Percentiles rank a stretch among this genome's conserved stretches.
Conservation (phyloP, 768 basidiomycete species). For the Suillus hirtellus region DNA sequence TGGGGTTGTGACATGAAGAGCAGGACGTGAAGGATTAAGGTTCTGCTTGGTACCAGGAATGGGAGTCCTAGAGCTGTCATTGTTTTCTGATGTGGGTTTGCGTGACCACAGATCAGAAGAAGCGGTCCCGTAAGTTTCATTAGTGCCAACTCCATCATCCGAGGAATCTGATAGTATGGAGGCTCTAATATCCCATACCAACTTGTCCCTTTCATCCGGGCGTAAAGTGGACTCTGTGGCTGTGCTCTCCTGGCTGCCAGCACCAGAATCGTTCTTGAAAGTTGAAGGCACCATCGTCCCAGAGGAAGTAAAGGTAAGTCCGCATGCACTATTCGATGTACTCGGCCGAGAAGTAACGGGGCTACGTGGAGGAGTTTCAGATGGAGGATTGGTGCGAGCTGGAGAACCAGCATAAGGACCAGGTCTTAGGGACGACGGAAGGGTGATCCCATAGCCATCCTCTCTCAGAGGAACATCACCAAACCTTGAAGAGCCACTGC, state of each 20-base stretch:
- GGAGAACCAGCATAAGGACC: constrained; percentile 26
- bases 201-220: constrained; percentile 32
- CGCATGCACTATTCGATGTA: constrained; percentile 34
- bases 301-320: constrained; percentile 27
- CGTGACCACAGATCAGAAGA: constrained; percentile 34
- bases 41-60: constrained; percentile 10
- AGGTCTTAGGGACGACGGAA: constrained; percentile 30
- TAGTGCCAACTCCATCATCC: constrained; percentile 25
- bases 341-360: constrained; percentile 51
- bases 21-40: constrained; percentile 23
- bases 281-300: constrained; percentile 26
- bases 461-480: constrained; percentile 32
- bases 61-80: constrained; percentile 18
- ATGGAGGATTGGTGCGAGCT: constrained; percentile 33
- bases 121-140: constrained; percentile 32
- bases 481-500: constrained; percentile 31
- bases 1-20: constrained; percentile 33
- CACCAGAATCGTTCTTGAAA: constrained; percentile 26
- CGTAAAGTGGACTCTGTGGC: constrained; percentile 34
- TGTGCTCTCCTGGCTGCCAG: constrained; percentile 32
- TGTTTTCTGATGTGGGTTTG: constrained; percentile 29
- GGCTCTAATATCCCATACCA: constrained; percentile 30
- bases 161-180: constrained; percentile 17
- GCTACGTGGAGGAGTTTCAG: constrained; percentile 62
- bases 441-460: constrained; percentile 26